A percentile compares a stretch with the other conserved stretches of the same genome.
Evolutionary conservation across 257 asterid species (phyloP).

Genomic region (Capsicum baccatum): DNA sequence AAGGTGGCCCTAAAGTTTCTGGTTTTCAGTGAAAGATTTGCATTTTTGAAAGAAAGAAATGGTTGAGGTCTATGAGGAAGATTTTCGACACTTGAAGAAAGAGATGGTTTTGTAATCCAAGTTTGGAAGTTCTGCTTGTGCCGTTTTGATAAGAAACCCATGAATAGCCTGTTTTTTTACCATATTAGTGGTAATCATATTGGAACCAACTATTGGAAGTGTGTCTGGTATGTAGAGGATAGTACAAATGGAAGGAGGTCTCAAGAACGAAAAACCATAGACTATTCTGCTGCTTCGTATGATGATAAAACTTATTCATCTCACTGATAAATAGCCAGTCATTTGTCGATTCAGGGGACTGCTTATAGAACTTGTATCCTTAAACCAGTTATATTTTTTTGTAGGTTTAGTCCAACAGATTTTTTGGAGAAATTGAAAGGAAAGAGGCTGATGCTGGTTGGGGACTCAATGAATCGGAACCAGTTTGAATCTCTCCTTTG

Average conservation of each 20-base stretch:
- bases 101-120: neutral
- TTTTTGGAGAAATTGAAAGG: slow-evolving; percentile 89
- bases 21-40: neutral
- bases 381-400: slow-evolving; percentile 25
- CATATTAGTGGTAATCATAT: neutral
- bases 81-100: neutral
- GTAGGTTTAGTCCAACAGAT: slow-evolving; percentile 85
- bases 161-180: neutral
- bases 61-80: neutral
- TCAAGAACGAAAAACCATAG: neutral
- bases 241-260: neutral
- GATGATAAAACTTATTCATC: neutral
- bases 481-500: slow-evolving; percentile 95
- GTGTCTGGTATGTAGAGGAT: slow-evolving; percentile 13
- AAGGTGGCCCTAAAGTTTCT: neutral
- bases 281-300: neutral
- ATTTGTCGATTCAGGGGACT: neutral
- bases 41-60: neutral
- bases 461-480: slow-evolving; percentile 98
- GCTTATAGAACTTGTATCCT: neutral
- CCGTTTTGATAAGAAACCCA: neutral
- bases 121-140: neutral
- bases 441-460: slow-evolving; percentile 86
- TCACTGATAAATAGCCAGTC: neutral
- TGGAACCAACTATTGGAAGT: neutral